phyloP scores from a whole-genome alignment of 148 eudicot species.

The Diospyros lotus region DNA sequence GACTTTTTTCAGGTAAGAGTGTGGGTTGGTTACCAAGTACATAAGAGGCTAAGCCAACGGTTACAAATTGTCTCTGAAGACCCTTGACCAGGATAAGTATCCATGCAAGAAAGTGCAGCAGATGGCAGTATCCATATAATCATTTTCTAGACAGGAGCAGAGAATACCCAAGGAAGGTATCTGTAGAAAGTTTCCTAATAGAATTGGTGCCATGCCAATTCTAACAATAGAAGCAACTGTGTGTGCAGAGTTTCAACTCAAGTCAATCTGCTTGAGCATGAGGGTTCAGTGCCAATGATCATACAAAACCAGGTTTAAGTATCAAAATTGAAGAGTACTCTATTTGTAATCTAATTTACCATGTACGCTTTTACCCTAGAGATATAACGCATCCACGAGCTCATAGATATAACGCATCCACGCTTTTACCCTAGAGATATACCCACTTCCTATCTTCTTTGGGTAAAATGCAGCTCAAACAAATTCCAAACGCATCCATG shows the following conservation, averaged over 20 bases:
- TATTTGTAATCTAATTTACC: no score
- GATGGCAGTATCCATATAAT: neutral
- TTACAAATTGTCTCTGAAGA: neutral
- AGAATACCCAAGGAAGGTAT: neutral
- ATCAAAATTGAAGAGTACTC: neutral
- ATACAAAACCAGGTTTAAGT: neutral
- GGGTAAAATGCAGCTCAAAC: neutral
- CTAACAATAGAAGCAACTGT: neutral
- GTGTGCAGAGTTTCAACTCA: neutral
- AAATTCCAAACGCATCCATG: neutral
- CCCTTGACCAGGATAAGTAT: neutral
- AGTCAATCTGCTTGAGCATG: constrained; percentile 4
- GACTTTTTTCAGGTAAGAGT: neutral
- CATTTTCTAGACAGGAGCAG: neutral
- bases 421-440: no score
- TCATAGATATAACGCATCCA: no score
- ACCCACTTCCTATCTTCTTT: neutral
- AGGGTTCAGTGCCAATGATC: neutral
- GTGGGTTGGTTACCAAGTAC: neutral
- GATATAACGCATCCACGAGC: no score
- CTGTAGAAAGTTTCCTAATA: neutral
- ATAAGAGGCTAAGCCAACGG: neutral
- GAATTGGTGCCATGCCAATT: neutral
- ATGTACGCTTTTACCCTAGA: no score
- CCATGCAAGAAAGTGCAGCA: neutral